Base-by-base conservation (phyloP, 345 rosid genomes). In the Eucalyptus pauciflora region DNA sequence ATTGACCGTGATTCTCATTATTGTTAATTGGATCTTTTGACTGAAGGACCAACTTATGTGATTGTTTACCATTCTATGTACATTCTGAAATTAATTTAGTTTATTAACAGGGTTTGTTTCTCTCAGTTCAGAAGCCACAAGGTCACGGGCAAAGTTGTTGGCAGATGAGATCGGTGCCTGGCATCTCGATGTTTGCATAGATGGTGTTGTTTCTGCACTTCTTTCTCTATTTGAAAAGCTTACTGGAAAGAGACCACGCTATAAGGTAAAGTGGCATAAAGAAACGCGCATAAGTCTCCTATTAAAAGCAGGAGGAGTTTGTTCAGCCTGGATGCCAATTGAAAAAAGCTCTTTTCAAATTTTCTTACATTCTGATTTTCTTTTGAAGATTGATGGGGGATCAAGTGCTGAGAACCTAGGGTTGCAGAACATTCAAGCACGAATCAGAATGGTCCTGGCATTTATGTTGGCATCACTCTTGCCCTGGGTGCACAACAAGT, bases 371-470 rank as follows among this genome's bases (percentile, higher is more conserved):
- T 46, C 58, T 86, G 58, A 86, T 86, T 52, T 87, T 69, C 20
- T 92, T 89, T 88, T 87, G 50, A 93, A 96, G 99, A 94, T 95
- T 54, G 98, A 98, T 93, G 99, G 99, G 86, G 99, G 99, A 92
- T 97, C 99, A 71, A 92, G 93, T n/a, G 89, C 88, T 81, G 99
- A 98, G 94, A 97, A 97, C 91, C 93, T 95, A 87, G 98, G 99
- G 43, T 92, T 98, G 91, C 96, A 96, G 92, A 96, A 97, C 92
- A 96, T 98, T 92, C 99, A 95, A 95, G 99, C 98, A 87, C 94
- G 99, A 92, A 96, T 95, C 88, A 97, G 99, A 93, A 98, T 98
- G 99, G 99, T 97, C 79, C 91, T 97, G 88, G 98, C 99, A 46
- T 95, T 95, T 91, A 96, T 94, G 96, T 90, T 98, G 88, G 99